These are phyloP conservation scores for Albatrellus ellisii DNA, from an alignment of 768 basidiomycete species.

Conservation along the genomic window DNA sequence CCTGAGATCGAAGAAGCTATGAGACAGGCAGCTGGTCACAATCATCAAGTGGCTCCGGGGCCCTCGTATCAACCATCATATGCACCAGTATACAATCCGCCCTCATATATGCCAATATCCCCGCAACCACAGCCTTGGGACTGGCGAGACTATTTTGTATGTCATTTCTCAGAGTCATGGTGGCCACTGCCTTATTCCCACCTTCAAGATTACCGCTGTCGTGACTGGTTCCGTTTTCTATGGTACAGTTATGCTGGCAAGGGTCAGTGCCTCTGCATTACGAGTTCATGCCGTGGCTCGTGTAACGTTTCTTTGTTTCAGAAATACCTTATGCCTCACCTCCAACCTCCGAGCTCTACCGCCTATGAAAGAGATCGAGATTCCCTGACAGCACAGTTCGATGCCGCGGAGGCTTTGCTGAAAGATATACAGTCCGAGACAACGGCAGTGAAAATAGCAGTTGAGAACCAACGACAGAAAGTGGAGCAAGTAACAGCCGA, in stretches of 20 bases:
- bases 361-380: slow-evolving; percentile 85
- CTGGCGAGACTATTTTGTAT: slow-evolving; percentile 96
- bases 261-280: slow-evolving; percentile 28
- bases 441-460: slow-evolving; percentile 50
- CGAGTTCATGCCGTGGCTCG: not conserved
- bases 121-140: slow-evolving; percentile 53
- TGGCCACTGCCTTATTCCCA: slow-evolving; percentile 10
- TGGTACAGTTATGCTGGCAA: slow-evolving; percentile 67
- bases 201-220: slow-evolving; percentile 74
- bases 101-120: slow-evolving; percentile 24
- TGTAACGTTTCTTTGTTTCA: slow-evolving; percentile 20
- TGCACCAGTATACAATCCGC: slow-evolving; percentile 31
- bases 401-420: slow-evolving; percentile 71
- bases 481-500: slow-evolving; percentile 62
- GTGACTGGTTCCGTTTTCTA: slow-evolving; percentile 80
- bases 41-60: slow-evolving; percentile 11
- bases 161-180: slow-evolving; percentile 18
- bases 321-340: slow-evolving; percentile 88
- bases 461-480: slow-evolving; percentile 64
- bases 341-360: slow-evolving; percentile 76
- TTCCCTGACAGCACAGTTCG: slow-evolving; percentile 78
- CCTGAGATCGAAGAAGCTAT: slow-evolving; percentile 82
- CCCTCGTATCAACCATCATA: slow-evolving; percentile 19
- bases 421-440: slow-evolving; percentile 75
- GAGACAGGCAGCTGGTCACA: slow-evolving; percentile 36